Conservation (phyloP, 106 monocot genomes). For the Hemerocallis citrina region DNA sequence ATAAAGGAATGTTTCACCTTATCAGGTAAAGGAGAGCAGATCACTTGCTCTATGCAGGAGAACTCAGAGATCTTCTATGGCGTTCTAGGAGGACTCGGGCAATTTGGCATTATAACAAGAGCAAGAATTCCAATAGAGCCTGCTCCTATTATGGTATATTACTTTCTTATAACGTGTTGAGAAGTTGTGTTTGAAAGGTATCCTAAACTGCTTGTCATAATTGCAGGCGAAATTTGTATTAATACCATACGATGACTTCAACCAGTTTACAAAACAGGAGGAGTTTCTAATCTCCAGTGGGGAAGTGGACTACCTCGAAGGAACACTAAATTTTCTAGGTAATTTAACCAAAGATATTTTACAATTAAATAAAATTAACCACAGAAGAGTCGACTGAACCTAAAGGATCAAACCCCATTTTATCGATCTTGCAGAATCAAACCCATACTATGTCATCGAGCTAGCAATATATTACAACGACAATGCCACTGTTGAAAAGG, state of each 20-base stretch:
- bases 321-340: constrained; percentile 4
- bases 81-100: constrained; percentile 46
- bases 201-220: background rate
- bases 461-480: constrained; percentile 10
- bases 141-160: constrained; percentile 26
- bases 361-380: too few relatives aligned
- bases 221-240: constrained; percentile 9
- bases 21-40: constrained; percentile 36
- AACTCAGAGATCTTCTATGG: constrained; percentile 37
- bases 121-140: constrained; percentile 27
- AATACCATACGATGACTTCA: constrained; percentile 11
- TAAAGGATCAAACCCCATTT: too few relatives aligned
- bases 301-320: constrained; percentile 26
- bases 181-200: background rate
- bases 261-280: constrained; percentile 9
- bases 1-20: background rate
- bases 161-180: background rate
- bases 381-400: too few relatives aligned
- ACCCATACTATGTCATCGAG: background rate
- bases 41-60: constrained; percentile 26
- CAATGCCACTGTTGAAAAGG: background rate
- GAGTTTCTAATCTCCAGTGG: constrained; percentile 16
- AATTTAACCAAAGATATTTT: background rate
- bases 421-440: background rate
- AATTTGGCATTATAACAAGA: constrained; percentile 47